Evolutionary conservation across 2,329 filamentous ascomycete genomes (phyloP).

Genomic region (Stachybotrys chlorohalonatus): DNA sequence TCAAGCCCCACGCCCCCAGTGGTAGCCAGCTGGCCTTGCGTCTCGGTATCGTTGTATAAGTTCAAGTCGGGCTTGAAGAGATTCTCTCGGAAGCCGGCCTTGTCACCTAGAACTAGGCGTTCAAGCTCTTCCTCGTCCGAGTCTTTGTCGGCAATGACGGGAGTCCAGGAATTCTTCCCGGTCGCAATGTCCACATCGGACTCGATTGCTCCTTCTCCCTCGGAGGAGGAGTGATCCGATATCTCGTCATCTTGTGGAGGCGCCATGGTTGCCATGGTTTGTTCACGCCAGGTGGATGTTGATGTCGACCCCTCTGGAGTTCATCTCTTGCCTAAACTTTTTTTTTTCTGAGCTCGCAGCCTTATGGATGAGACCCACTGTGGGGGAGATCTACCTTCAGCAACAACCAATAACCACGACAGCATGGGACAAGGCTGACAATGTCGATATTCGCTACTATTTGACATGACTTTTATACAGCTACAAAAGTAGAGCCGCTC

Average conservation of each 20-base stretch:
- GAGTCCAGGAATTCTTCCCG: conserved; percentile 18
- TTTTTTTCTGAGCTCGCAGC: not conserved
- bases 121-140: conserved; percentile 80
- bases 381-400: not conserved
- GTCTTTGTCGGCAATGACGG: conserved; percentile 54
- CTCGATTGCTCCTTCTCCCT: conserved; percentile 17
- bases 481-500: conserved; percentile 5
- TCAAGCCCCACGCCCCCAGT: conserved; percentile 46
- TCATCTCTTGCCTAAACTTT: not conserved
- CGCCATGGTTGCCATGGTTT: conserved; percentile 16
- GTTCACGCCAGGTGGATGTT: no score
- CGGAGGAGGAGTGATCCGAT: conserved; percentile 17
- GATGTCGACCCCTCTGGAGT: not conserved
- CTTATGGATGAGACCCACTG: not conserved
- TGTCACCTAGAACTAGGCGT: conserved; percentile 79
- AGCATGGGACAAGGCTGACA: not conserved
- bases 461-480: not conserved
- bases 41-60: conserved; percentile 22
- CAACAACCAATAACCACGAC: not conserved
- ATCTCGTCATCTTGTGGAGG: conserved; percentile 18
- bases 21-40: conserved; percentile 24
- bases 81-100: conserved; percentile 68
- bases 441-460: not conserved
- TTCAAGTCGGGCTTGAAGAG: conserved; percentile 49
- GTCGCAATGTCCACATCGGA: conserved; percentile 16